Evolutionary conservation across 139 green algal species (phyloP), one percentile per base, ranked within the genome.

Genomic region (Astrephomene gubernaculifera): DNA sequence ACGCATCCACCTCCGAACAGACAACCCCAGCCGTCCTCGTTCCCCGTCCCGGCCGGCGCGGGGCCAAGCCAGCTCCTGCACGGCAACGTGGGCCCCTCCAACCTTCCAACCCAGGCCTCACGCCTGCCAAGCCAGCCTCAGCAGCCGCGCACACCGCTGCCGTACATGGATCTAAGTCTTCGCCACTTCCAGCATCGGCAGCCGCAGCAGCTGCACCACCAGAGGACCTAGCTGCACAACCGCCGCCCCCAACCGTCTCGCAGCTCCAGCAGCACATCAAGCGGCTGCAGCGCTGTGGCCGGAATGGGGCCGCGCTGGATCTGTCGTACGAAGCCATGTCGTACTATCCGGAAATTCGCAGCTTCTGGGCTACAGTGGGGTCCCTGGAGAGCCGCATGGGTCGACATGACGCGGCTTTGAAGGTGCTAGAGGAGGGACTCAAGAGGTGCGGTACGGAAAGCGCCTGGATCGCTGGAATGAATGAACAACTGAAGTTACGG

Each of bases 281-380:
- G 64, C 63, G 79, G 14, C 44, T 85, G 31, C 44, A 35, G 12
- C 63, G 63, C 14, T 52, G 44, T 17, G 81, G 86, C 6, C 71
- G 36, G 24, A 12, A 78, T 5, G 65, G 75, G 21, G 72, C 57
- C 24, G 86, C 86, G 2, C 52, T 90, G 12, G 41, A 61, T 0
- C 45, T 85, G 4, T 44, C 75, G 9, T 81, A 90, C 72, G 31
- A 49, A 4, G 81, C 81, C 49, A 64, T 91, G 53, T 36, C 87
- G 60, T 45, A 54, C 17, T 84, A 71, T 38, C 90, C 87, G 5
- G 1, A 63, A 0, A 78, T 89, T 31, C 76, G 43, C 19, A 79
- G 87, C 53, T 74, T 91, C n/a, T 61, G 85, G 31, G 68, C 81
- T 24, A 73, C 87, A 24, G 90, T 85, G 22, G 85, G 85, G 22